These are phyloP conservation scores for Phlyctochytrium planicorne DNA, from an alignment of 192 early-diverging fungal genomes.

Conservation along the genomic window DNA sequence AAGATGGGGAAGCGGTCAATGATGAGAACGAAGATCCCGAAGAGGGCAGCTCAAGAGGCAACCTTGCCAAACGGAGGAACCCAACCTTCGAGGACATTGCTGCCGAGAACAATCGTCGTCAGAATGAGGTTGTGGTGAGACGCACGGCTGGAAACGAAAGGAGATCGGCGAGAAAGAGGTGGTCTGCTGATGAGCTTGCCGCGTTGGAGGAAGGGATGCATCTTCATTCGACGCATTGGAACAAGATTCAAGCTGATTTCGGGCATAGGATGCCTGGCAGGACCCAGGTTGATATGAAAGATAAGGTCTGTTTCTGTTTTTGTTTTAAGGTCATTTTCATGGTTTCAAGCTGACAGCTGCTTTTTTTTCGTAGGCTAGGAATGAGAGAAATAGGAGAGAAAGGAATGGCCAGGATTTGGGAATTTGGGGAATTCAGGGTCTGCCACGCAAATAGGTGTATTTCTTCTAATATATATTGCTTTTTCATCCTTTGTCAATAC, in stretches of 20 bases:
- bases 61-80: neutral
- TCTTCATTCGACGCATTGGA: conserved; percentile 7
- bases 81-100: neutral
- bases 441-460: too few relatives aligned
- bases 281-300: conserved; percentile 23
- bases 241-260: conserved; percentile 3
- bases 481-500: too few relatives aligned
- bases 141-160: neutral
- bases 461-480: too few relatives aligned
- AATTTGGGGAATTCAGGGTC: neutral
- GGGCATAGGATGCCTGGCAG: conserved; percentile 7
- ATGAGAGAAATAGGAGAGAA: neutral
- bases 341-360: neutral
- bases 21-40: neutral
- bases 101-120: neutral
- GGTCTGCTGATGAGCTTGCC: conserved; percentile 10
- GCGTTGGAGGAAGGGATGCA: conserved; percentile 16
- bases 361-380: conserved; percentile 1
- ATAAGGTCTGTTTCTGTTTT: conserved; percentile 6
- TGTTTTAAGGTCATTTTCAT: neutral
- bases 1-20: neutral
- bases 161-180: conserved; percentile 12
- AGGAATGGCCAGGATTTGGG: neutral
- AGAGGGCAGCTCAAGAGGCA: neutral
- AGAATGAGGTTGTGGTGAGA: neutral